Evolutionary conservation across 2,329 filamentous ascomycete genomes (phyloP).

Genomic region (Alternaria consortialis): DNA sequence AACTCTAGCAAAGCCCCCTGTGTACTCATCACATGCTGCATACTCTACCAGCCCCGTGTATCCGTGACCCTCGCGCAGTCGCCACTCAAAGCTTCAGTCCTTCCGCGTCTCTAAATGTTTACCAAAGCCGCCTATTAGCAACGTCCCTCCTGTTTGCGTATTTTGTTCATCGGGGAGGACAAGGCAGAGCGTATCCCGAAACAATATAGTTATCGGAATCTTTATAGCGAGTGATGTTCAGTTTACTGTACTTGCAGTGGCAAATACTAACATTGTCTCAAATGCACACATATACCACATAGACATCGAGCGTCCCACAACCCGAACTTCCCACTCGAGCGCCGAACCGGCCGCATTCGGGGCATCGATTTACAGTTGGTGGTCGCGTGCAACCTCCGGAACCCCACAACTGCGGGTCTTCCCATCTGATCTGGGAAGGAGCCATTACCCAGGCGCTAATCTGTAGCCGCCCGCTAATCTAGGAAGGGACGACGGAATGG

Average conservation of each 20-base stretch:
- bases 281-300: not conserved
- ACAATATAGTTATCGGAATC: too few species aligned
- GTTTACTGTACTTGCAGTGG: not conserved
- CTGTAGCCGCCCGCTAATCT: not conserved
- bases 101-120: not conserved
- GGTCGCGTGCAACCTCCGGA: conserved; percentile 1
- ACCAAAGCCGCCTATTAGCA: too few species aligned
- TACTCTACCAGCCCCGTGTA: not conserved
- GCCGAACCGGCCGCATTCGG: not conserved
- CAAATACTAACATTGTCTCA: not conserved
- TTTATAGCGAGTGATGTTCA: too few species aligned
- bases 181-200: too few species aligned
- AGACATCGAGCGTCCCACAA: not conserved
- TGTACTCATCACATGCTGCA: not conserved
- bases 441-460: not conserved
- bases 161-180: too few species aligned
- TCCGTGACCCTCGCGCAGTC: not conserved
- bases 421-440: not conserved
- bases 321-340: not conserved
- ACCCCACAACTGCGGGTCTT: not conserved
- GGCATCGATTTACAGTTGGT: not conserved
- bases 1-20: not conserved
- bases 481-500: not conserved
- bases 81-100: not conserved
- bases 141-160: too few species aligned